Base-by-base conservation (phyloP, 176 grass and related monocot species). In the Neostapfia colusana region DNA sequence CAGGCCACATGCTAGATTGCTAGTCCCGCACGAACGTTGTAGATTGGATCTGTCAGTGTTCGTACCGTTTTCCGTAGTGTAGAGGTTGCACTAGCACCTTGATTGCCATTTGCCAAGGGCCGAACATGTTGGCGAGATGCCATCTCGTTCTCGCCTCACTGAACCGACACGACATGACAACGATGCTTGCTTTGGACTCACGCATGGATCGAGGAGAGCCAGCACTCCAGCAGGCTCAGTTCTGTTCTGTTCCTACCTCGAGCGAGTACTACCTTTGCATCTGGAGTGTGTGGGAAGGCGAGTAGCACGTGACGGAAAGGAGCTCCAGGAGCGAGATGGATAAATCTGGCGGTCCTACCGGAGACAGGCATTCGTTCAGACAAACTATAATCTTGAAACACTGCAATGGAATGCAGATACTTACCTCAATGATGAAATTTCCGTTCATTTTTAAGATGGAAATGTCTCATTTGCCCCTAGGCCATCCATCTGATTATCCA, bases 141-240 rank as follows among this genome's bases (percentile, higher is more conserved):
- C 64, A 6, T 69, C 18, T 23, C 51, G n/a, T 51, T 54, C 51
- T 20, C 50, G 4, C 15, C 17, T 27, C 7, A 57, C 36, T 27
- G 55, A 83, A 67, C 49, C 18, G 40, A 27, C 12, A 3, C 18
- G 40, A 27, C 12, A 3, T n/a, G 67, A 41, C 55, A 24, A 1
- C 15, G 62, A 80, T 24, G 17, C 4, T 84, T 63, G 73, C 82
- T 78, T 78, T 84, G 7, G 16, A 74, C 40, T 39, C 69, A 77
- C 61, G 65, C 73, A 34, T 63, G 44, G 21, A 46, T 51, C 7
- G 7, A 38, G 24, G 44, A 40, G 15, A 34, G 34, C 10, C 21
- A 14, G 3, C 54, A 60, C 31, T 31, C 31, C 31, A 31, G 31
- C 31, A 31, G 31, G n/a, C n/a, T n/a, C 31, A 31, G 31, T 0